phyloP scores from a whole-genome alignment of 352 stramenopile species.

The Globisporangium solare region DNA sequence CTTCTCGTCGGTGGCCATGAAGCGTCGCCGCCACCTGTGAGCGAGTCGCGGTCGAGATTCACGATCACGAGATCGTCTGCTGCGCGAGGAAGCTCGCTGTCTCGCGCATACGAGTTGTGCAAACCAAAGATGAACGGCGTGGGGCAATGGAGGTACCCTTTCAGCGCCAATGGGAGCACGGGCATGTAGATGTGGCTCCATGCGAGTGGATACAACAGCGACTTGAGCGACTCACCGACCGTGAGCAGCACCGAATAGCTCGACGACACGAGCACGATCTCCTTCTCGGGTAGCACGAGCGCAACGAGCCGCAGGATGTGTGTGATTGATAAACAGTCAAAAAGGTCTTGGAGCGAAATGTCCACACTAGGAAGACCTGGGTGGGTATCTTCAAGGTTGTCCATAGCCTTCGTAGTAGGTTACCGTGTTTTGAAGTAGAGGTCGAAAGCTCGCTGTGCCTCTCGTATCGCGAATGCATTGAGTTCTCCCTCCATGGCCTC shows the following conservation, averaged over 20 bases:
- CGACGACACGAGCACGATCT: constrained; percentile 66
- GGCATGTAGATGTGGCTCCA: constrained; percentile 83
- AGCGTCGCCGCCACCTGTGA: constrained; percentile 45
- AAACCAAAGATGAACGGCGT: constrained; percentile 79
- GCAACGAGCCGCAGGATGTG: constrained; percentile 61
- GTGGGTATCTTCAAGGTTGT: not conserved
- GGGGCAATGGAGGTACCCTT: constrained; percentile 68
- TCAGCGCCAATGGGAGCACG: constrained; percentile 52
- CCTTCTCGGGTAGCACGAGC: constrained; percentile 61
- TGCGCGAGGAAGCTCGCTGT: constrained; percentile 38
- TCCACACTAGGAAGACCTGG: constrained; percentile 20
- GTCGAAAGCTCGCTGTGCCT: not conserved
- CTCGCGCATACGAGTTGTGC: constrained; percentile 49
- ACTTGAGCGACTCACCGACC: constrained; percentile 44
- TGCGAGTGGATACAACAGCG: constrained; percentile 48
- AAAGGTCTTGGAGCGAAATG: constrained; percentile 38
- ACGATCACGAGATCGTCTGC: constrained; percentile 51
- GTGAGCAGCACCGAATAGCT: constrained; percentile 63
- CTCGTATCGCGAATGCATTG: not conserved
- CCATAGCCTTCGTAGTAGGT: not conserved
- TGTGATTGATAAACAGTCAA: constrained; percentile 52
- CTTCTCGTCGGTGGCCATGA: constrained; percentile 31
- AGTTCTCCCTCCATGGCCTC: not conserved
- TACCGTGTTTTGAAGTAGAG: not conserved
- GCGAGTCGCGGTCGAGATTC: constrained; percentile 46